Base-by-base conservation (phyloP, 352 stramenopile species). In the Phytophthora boehmeriae region DNA sequence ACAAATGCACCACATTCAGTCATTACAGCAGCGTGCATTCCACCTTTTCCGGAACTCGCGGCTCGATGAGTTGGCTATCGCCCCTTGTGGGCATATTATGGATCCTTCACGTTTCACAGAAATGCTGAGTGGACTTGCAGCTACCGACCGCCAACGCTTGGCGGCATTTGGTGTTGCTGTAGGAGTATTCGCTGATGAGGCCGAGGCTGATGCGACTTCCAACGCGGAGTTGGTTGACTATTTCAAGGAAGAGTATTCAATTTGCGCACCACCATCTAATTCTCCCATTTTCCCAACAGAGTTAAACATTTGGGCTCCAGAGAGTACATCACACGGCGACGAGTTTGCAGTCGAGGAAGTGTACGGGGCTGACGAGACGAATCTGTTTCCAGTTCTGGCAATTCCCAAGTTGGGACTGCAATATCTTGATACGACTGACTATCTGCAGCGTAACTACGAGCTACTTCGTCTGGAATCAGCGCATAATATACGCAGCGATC, bases 371-470 rank as follows among this genome's bases (percentile, higher is more conserved):
- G 65, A 73, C 16, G 52, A 80, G 30, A 14, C 46, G 3, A 70
- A 71, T 25, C 32, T 90, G 50, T 76, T 85, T 17, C 74, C 72
- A 1, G 1, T 93, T 2, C 64, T 98, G 11, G 83, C 93, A 4
- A 66, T 99, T 28, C 95, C 93, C 13, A 99, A 98, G 73, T 78
- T 99, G n/a, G 96, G 91, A 52, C 66, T 98, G 19, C 92, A 98
- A 67, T 99, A 97, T 64, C 73, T 99, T 16, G 98, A 96, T 14
- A 69, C 98, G 36, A 58, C 83, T 9, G 97, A 99, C 66, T 98
- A 98, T 71, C 65, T 99, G 8, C 65, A 96, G 28, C 88, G 97
- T 17, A 97, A 92, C 59, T 98, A 97, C 71, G 80, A 94, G 52
- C 73, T 99, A 23, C 91, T 92, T 52, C 85, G 85, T 8, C 58